phyloP scores from a whole-genome alignment of 2,329 filamentous ascomycete species.

The Blastomyces parvus region DNA sequence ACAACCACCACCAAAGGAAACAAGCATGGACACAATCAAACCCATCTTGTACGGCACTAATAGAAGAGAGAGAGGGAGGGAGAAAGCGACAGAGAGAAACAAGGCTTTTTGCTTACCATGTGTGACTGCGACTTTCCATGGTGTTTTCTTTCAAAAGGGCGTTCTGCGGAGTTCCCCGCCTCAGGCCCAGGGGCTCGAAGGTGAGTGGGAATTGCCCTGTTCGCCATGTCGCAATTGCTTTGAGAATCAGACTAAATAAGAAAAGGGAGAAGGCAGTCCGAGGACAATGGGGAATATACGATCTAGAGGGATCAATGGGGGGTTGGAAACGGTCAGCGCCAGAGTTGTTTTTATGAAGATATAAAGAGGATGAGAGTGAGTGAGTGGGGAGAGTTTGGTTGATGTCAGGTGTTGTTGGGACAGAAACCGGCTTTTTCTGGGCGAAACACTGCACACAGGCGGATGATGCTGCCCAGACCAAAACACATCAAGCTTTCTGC shows the following conservation, averaged over 20 bases:
- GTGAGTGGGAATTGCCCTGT: slow-evolving; percentile 72
- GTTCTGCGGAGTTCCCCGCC: slow-evolving; percentile 26
- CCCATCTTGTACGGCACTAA: not conserved
- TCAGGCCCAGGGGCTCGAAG: slow-evolving; percentile 48
- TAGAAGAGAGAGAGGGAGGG: not conserved
- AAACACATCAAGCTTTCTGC: not conserved
- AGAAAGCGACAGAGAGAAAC: not conserved
- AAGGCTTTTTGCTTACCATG: slow-evolving; percentile 39
- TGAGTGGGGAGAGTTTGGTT: slow-evolving; percentile 7
- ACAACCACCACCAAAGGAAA: not conserved
- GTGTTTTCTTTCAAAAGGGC: slow-evolving; percentile 38
- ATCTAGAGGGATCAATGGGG: not conserved
- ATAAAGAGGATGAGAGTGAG: slow-evolving; percentile 1
- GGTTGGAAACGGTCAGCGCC: slow-evolving; percentile 1
- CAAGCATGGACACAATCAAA: not conserved
- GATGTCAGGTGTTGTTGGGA: not conserved
- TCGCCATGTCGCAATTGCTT: slow-evolving; percentile 50
- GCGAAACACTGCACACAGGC: not conserved
- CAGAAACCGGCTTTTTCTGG: not conserved
- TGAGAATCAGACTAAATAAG: not conserved
- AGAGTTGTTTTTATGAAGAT: not conserved
- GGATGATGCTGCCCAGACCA: slow-evolving; percentile 3
- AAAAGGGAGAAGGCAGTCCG: not conserved
- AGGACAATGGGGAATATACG: not conserved
- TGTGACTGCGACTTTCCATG: slow-evolving; percentile 49